These are phyloP conservation scores for Botrytis fabae DNA, from an alignment of 2,329 filamentous ascomycete species.

Conservation along the genomic window DNA sequence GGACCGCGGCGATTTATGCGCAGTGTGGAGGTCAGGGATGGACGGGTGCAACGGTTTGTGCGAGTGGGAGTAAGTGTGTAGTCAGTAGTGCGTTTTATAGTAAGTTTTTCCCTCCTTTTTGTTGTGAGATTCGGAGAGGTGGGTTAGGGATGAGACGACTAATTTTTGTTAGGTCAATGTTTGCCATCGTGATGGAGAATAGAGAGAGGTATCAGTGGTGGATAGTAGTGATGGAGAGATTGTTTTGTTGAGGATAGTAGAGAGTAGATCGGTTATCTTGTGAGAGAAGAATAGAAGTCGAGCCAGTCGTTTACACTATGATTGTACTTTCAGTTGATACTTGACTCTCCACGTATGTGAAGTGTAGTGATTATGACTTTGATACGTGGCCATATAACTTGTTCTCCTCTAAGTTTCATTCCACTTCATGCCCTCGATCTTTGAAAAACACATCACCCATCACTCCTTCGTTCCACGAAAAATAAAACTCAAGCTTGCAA, in stretches of 20 bases:
- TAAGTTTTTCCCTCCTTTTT: conserved; percentile 1
- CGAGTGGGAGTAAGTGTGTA: conserved; percentile 24
- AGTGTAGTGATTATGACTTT: not conserved
- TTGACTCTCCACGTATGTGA: not conserved
- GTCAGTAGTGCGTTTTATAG: conserved; percentile 27
- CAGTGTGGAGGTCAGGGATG: conserved; percentile 16
- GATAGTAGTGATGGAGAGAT: not conserved
- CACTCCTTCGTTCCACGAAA: not conserved
- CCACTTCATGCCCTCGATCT: not conserved
- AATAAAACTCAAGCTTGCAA: too few species aligned
- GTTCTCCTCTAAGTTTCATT: not conserved
- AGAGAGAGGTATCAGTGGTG: not conserved
- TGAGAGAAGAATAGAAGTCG: not conserved
- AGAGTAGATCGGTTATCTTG: not conserved
- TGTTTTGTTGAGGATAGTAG: not conserved
- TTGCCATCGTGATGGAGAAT: not conserved
- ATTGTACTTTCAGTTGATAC: not conserved
- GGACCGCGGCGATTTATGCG: not conserved
- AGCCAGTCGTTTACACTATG: not conserved
- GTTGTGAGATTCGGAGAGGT: too few species aligned
- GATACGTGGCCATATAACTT: not conserved
- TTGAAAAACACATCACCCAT: not conserved
- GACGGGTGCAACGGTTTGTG: conserved; percentile 12
- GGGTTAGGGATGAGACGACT: not conserved
- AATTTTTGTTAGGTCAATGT: conserved; percentile 13